These are phyloP conservation scores for Globisporangium uncinulatum DNA, from an alignment of 352 stramenopile genomes.

Conservation along the genomic window DNA sequence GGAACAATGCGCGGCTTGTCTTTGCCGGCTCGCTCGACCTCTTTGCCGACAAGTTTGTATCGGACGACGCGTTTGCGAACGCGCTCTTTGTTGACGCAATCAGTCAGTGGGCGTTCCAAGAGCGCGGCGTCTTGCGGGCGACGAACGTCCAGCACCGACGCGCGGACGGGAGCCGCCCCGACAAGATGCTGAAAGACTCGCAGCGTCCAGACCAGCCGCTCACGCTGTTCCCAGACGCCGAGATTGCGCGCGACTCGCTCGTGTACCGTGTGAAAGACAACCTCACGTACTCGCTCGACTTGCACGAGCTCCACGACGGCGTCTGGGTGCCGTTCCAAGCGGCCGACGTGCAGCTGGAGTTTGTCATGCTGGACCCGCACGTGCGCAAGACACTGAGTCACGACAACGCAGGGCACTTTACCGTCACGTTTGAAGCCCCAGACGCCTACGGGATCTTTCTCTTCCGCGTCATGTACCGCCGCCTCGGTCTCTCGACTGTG, in stretches of 20 bases:
- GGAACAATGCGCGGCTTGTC: conserved; percentile 89
- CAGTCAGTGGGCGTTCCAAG: conserved; percentile 84
- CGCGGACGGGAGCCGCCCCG: conserved; percentile 70
- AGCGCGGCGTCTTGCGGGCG: conserved; percentile 83
- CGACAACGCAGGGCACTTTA: conserved; percentile 69
- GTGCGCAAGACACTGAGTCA: conserved; percentile 85
- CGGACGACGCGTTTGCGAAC: conserved; percentile 61
- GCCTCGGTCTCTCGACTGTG: conserved; percentile 82
- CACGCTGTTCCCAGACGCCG: conserved; percentile 87
- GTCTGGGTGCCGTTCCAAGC: conserved; percentile 76
- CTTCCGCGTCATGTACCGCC: conserved; percentile 90
- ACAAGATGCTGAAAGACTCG: conserved; percentile 88
- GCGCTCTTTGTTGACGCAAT: conserved; percentile 64
- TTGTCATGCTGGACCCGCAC: conserved; percentile 93
- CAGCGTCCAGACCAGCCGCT: conserved; percentile 82
- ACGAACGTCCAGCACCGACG: conserved; percentile 84
- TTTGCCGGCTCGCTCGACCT: conserved; percentile 85
- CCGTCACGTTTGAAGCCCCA: conserved; percentile 81
- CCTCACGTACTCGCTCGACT: conserved; percentile 87
- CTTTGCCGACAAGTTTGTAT: conserved; percentile 87
- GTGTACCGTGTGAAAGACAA: conserved; percentile 94
- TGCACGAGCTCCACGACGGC: conserved; percentile 83
- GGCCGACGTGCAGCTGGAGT: conserved; percentile 90
- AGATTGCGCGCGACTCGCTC: conserved; percentile 35
- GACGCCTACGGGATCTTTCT: conserved; percentile 94